phyloP scores from a whole-genome alignment of 768 basidiomycete species.

The Suillus plorans region DNA sequence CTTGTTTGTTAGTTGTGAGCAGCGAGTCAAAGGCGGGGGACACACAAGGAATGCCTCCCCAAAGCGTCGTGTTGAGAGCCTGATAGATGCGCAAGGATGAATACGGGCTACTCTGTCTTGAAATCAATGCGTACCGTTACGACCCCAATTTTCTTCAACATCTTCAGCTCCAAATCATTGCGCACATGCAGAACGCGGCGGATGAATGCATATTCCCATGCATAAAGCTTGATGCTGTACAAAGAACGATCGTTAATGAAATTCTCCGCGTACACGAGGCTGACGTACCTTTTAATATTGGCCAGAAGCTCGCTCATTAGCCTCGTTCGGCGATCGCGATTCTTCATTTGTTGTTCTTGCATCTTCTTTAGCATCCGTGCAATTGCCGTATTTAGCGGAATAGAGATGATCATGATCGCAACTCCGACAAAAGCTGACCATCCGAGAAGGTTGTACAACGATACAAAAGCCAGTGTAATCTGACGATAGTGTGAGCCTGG shows the following conservation, averaged over 20 bases:
- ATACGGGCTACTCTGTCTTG: background rate
- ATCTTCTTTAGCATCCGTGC: slow-evolving; percentile 70
- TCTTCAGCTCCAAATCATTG: slow-evolving; percentile 78
- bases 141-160: slow-evolving; percentile 83
- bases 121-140: slow-evolving; percentile 45
- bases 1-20: slow-evolving; percentile 2
- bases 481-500: slow-evolving; percentile 24
- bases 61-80: slow-evolving; percentile 61
- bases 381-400: slow-evolving; percentile 73
- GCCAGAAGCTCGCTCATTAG: slow-evolving; percentile 92
- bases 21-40: background rate
- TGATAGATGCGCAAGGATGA: slow-evolving; percentile 19
- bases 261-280: background rate
- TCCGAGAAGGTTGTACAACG: slow-evolving; percentile 85
- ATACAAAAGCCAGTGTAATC: slow-evolving; percentile 87
- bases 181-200: slow-evolving; percentile 75
- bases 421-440: slow-evolving; percentile 92
- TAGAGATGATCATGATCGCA: slow-evolving; percentile 80
- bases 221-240: slow-evolving; percentile 84
- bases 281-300: slow-evolving; percentile 77
- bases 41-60: slow-evolving; percentile 64
- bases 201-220: slow-evolving; percentile 93
- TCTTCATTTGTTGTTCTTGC: slow-evolving; percentile 92
- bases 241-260: background rate
- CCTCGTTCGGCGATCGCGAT: slow-evolving; percentile 77